Percentiles rank a stretch among this genome's conserved stretches.
These are phyloP conservation scores for Dendrobium catenatum DNA, from an alignment of 106 monocot genomes.

Conservation along the genomic window DNA sequence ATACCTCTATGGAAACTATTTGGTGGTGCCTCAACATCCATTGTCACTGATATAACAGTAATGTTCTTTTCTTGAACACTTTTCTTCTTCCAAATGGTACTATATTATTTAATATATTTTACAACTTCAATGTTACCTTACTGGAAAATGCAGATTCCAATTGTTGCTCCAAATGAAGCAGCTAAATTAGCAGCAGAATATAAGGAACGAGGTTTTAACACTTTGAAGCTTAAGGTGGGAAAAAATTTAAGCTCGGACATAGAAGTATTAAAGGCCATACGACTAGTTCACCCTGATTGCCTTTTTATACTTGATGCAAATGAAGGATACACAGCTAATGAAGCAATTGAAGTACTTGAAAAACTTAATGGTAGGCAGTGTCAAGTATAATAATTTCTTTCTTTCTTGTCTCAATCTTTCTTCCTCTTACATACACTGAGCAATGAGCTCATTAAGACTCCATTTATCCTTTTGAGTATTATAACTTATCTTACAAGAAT, in stretches of 20 bases:
- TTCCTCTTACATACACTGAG: too few species aligned
- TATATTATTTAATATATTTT: background rate
- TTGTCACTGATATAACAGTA: constrained; percentile 77
- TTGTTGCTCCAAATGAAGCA: constrained; percentile 78
- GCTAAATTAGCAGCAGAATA: constrained; percentile 80
- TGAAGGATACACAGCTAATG: constrained; percentile 67
- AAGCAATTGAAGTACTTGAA: constrained; percentile 84
- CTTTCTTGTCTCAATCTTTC: too few species aligned
- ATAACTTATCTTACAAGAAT: too few species aligned
- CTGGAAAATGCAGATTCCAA: constrained; percentile 63
- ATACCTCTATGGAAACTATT: constrained; percentile 93
- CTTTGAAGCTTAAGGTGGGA: constrained; percentile 83
- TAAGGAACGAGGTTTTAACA: constrained; percentile 51
- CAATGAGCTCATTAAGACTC: too few species aligned
- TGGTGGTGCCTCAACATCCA: constrained; percentile 63
- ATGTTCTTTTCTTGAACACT: background rate
- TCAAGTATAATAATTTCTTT: background rate
- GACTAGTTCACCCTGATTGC: constrained; percentile 66
- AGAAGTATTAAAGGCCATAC: constrained; percentile 73
- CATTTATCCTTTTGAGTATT: too few species aligned
- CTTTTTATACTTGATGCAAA: constrained; percentile 93
- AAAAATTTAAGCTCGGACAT: constrained; percentile 68
- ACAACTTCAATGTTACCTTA: background rate
- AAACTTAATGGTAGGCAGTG: constrained; percentile 60
- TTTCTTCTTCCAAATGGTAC: background rate